These are phyloP conservation scores for Lodderomyces jiufengensis DNA, from an alignment of 1,139 yeast genomes.

Conservation along the genomic window DNA sequence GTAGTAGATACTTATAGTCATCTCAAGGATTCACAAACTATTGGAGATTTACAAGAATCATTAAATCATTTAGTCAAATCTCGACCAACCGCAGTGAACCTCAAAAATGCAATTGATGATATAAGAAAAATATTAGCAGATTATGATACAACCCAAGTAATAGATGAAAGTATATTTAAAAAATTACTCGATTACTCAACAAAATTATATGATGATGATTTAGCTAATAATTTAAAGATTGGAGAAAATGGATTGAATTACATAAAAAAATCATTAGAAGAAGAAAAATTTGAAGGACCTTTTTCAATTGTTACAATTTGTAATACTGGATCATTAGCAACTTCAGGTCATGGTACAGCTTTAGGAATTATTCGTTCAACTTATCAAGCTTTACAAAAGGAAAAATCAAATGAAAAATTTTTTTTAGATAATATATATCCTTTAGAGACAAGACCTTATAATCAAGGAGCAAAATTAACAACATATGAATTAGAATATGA, in stretches of 20 bases:
- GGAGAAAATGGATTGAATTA: conserved; percentile 82
- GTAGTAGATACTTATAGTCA: conserved; percentile 56
- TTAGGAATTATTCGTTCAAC: conserved; percentile 84
- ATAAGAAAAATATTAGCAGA: conserved; percentile 37
- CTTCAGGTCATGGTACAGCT: conserved; percentile 97
- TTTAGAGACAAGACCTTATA: conserved; percentile 92
- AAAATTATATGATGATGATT: conserved; percentile 67
- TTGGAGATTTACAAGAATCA: conserved; percentile 35
- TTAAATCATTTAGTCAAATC: conserved; percentile 70
- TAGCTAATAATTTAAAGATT: conserved; percentile 67
- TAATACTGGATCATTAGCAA: conserved; percentile 87
- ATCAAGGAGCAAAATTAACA: conserved; percentile 92
- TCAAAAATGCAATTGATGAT: conserved; percentile 71
- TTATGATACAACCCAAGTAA: conserved; percentile 9
- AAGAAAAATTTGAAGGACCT: conserved; percentile 55
- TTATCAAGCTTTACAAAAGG: conserved; percentile 37
- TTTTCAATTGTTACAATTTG: conserved; percentile 84
- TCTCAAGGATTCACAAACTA: conserved; percentile 13
- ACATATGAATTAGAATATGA: conserved; percentile 88
- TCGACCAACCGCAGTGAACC: conserved; percentile 94
- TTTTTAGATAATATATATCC: conserved; percentile 74
- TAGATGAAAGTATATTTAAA: conserved; percentile 30
- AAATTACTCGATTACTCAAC: conserved; percentile 51
- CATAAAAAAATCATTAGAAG: conserved; percentile 44
- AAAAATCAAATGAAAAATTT: conserved; percentile 25